Conservation (phyloP, 352 stramenopile genomes). For the Aphanomyces cochlioides region DNA sequence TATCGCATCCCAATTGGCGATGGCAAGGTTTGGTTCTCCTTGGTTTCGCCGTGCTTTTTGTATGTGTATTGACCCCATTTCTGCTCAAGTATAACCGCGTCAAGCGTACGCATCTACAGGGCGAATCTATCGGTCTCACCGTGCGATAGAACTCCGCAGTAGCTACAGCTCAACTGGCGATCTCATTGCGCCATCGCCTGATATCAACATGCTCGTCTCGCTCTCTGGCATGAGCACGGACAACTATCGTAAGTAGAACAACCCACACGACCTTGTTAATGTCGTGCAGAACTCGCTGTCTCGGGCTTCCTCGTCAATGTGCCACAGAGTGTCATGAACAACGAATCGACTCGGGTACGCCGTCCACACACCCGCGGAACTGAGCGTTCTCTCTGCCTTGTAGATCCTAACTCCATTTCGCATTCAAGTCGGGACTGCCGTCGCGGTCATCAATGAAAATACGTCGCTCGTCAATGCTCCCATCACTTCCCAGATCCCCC, state of each 20-base stretch:
- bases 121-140: neutral
- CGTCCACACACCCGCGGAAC: no score
- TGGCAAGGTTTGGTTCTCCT: neutral
- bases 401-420: constrained; percentile 7
- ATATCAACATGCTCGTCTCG: constrained; percentile 3
- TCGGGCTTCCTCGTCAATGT: neutral
- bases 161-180: neutral
- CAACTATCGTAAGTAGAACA: neutral
- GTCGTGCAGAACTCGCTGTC: neutral
- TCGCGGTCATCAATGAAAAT: constrained; percentile 16
- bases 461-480: constrained; percentile 6
- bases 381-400: neutral
- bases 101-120: neutral
- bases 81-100: neutral
- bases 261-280: neutral
- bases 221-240: constrained; percentile 10
- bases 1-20: neutral
- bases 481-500: constrained; percentile 3
- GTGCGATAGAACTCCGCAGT: neutral
- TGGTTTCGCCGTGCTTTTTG: neutral
- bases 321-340: neutral
- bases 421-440: neutral
- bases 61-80: constrained; percentile 7
- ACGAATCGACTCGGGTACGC: neutral
- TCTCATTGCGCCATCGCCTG: neutral